Conservation (phyloP, 257 asterid genomes). For the Knoxia roxburghii region DNA sequence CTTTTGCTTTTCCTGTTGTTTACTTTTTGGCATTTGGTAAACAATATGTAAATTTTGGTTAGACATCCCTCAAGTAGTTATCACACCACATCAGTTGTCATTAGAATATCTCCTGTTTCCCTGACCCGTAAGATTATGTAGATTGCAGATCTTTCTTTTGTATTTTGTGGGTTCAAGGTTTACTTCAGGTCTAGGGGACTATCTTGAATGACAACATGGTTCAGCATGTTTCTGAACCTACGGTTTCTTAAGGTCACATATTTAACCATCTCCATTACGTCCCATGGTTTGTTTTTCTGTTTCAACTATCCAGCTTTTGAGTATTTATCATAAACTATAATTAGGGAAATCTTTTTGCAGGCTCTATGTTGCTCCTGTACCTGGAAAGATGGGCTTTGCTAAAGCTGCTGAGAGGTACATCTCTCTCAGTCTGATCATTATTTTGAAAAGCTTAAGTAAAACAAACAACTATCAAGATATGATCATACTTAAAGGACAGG, state of each 20-base stretch:
- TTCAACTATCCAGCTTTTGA: background rate
- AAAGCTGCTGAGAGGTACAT: slow-evolving; percentile 72
- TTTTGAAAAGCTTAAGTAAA: background rate
- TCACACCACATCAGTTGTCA: background rate
- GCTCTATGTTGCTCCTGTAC: slow-evolving; percentile 79
- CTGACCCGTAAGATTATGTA: too few relatives aligned
- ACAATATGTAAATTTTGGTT: background rate
- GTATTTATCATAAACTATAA: background rate
- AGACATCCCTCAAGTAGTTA: background rate
- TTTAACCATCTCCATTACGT: background rate
- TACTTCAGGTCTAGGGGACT: too few relatives aligned
- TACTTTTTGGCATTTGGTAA: background rate
- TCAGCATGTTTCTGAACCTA: background rate
- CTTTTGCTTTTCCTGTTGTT: background rate
- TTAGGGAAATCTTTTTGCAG: slow-evolving; percentile 28
- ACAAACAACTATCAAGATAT: background rate
- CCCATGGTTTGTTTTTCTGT: background rate
- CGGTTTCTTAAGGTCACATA: background rate
- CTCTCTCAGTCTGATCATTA: slow-evolving; percentile 4
- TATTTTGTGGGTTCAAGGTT: too few relatives aligned
- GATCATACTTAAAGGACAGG: too few relatives aligned
- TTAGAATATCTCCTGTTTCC: background rate
- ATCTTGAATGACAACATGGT: background rate
- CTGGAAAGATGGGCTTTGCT: slow-evolving; percentile 78
- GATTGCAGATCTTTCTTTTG: too few relatives aligned